Base-by-base conservation (phyloP, 129 eudicot genomes). In the Glebionis coronaria region DNA sequence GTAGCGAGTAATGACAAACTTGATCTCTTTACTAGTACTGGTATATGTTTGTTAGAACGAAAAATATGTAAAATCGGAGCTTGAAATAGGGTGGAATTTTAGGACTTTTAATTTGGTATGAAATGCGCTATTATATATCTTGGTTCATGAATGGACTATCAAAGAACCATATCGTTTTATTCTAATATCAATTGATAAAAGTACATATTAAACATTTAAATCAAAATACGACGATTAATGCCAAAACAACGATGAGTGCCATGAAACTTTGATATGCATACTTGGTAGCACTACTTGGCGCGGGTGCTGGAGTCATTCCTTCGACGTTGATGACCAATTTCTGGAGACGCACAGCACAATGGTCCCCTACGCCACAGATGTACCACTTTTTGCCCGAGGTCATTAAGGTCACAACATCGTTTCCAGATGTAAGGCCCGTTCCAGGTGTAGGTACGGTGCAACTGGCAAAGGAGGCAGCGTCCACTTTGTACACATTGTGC, bases 341-440 rank as follows among this genome's bases (percentile, higher is more conserved):
- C 10, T 82, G 86, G 2, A 60, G 46, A 5, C 3, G 12, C 0
- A 70, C 78, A 4, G 75, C 69, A 70, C 86, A 78, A 38, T 82
- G 86, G 2, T 46, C 28, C 19, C 4, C 62, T 6, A 29, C 54
- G 1, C 80, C 83, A 55, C 82, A 82, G 58, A 82, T 82, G 65
- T 82, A 82, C 86, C 86, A 82, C 40, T 82, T 82, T 44, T 78
- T 78, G 1, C 82, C 83, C 0, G 86, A 67, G 58, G 60, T 9
- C 13, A 18, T 10, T 27, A 82, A 61, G 61, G 72, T 73, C 63
- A 82, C 56, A 1, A 77, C 68, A 20, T 82, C 86, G 16, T 65
- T 29, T 3, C 86, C 82, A 20, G 72, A 68, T 14, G 59, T 31
- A 21, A 82, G 82, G 13, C 71, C 68, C 0, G 16, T 0, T 13